A percentile compares a stretch with the other conserved stretches of the same genome.
These are phyloP conservation scores for Moesziomyces aphidis DNA, from an alignment of 1,284 basidiomycete species.

Conservation along the genomic window DNA sequence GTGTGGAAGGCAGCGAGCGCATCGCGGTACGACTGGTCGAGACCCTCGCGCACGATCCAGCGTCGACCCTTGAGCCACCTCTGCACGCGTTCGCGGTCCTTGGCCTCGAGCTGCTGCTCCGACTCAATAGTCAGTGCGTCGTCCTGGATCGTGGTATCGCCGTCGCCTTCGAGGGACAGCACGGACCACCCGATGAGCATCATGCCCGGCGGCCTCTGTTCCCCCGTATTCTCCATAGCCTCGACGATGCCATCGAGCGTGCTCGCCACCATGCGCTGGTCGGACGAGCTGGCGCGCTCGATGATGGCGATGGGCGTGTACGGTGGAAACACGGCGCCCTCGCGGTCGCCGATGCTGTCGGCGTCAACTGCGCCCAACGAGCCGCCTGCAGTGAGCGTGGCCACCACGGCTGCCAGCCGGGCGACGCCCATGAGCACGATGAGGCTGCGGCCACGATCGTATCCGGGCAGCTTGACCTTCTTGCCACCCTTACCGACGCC, in stretches of 20 bases:
- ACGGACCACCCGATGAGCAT: constrained; percentile 91
- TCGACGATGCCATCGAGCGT: constrained; percentile 80
- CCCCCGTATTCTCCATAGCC: constrained; percentile 80
- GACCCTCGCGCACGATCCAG: constrained; percentile 53
- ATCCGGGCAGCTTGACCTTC: constrained; percentile 85
- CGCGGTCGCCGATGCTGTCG: constrained; percentile 51
- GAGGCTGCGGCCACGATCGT: constrained; percentile 82
- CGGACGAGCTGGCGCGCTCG: constrained; percentile 89
- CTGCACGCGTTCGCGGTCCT: constrained; percentile 41
- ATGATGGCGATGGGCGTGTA: constrained; percentile 89
- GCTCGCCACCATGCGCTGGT: constrained; percentile 85
- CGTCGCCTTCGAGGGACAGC: constrained; percentile 71
- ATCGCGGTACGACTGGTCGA: constrained; percentile 47
- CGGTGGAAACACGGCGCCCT: constrained; percentile 77
- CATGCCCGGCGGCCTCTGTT: constrained; percentile 95
- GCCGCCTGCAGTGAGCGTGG: constrained; percentile 71
- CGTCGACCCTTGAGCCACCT: constrained; percentile 45
- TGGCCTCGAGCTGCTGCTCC: constrained; percentile 16
- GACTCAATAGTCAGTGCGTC: constrained; percentile 47
- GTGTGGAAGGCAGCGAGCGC: constrained; percentile 23
- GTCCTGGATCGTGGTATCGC: constrained; percentile 72
- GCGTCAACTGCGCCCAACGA: constrained; percentile 1
- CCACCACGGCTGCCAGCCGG: constrained; percentile 78
- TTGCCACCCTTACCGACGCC: constrained; percentile 90
- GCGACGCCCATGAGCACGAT: constrained; percentile 96